A percentile compares a stretch with the other conserved stretches of the same genome.
Evolutionary conservation across 108 stramenopile genomes (phyloP).

Genomic region (Stephanodiscus minutulus): DNA sequence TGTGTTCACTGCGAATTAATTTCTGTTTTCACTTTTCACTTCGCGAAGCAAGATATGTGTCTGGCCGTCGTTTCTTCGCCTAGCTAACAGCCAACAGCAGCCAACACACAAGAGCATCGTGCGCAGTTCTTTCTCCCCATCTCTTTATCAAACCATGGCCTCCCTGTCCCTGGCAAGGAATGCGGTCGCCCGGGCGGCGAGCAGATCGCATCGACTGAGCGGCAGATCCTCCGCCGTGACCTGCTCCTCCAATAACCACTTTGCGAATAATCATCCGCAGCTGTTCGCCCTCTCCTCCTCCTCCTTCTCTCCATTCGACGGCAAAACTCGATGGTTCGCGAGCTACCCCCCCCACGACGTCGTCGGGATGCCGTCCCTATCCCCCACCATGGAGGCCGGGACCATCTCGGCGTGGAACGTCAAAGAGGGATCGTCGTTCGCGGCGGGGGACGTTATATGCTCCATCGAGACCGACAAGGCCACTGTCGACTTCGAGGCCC

Average conservation of each 20-base stretch:
- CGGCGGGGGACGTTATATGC: conserved; percentile 91
- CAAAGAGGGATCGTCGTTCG: conserved; percentile 80
- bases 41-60: no score
- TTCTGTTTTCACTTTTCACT: no score
- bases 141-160: conserved; percentile 5
- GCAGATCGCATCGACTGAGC: conserved; percentile 12
- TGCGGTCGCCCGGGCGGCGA: conserved; percentile 27
- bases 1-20: no score
- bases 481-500: conserved; percentile 96
- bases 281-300: background rate
- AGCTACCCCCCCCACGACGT: conserved; percentile 84
- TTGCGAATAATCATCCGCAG: background rate
- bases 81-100: background rate
- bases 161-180: conserved; percentile 24
- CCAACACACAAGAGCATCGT: background rate
- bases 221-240: conserved; percentile 5
- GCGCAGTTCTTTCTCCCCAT: no score
- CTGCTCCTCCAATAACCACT: background rate
- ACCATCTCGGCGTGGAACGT: conserved; percentile 88
- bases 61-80: background rate
- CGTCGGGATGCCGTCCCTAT: conserved; percentile 94
- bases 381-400: conserved; percentile 96
- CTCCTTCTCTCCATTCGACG: background rate
- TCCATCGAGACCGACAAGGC: conserved; percentile 99
- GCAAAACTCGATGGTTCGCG: conserved; percentile 53